These are phyloP conservation scores for Penicillium verhagenii DNA, from an alignment of 495 filamentous ascomycete species.

Conservation along the genomic window DNA sequence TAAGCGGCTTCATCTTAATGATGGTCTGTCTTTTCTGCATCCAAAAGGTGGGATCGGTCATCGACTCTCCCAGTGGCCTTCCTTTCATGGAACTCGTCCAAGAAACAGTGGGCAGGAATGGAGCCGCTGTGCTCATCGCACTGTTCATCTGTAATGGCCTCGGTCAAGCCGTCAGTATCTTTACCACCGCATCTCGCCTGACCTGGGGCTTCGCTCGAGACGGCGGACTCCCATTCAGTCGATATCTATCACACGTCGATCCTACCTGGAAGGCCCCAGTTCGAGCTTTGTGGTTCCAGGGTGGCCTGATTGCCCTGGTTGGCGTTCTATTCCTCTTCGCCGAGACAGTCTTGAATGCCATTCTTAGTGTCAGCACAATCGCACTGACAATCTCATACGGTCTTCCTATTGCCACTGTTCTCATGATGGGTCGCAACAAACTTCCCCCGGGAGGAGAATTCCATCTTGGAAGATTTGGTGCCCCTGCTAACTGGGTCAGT, in stretches of 20 bases:
- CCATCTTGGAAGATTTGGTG: constrained; percentile 33
- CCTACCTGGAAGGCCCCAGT: constrained; percentile 37
- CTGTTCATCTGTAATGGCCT: constrained; percentile 47
- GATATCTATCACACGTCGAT: constrained; percentile 37
- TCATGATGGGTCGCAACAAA: constrained; percentile 40
- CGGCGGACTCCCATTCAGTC: constrained; percentile 46
- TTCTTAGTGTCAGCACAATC: constrained; percentile 47
- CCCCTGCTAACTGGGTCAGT: constrained; percentile 36
- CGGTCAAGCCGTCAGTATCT: constrained; percentile 39
- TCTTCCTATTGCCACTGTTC: constrained; percentile 37
- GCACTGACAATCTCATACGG: constrained; percentile 47
- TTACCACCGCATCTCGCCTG: constrained; percentile 50
- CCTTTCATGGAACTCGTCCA: constrained; percentile 44
- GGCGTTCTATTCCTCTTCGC: constrained; percentile 45
- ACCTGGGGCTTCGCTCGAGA: constrained; percentile 58
- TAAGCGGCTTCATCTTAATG: constrained; percentile 63
- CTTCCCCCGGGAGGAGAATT: constrained; percentile 39
- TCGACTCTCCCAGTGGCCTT: constrained; percentile 40
- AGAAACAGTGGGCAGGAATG: constrained; percentile 35
- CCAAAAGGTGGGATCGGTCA: constrained; percentile 57
- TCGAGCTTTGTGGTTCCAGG: constrained; percentile 44
- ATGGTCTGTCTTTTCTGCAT: constrained; percentile 75
- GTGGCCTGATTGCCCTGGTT: constrained; percentile 37
- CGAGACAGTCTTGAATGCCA: constrained; percentile 43
- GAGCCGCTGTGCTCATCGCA: constrained; percentile 36